Evolutionary conservation across 805 yeast genomes (phyloP), one percentile per base, ranked within the genome.

Genomic region (Cyberlindnera maritima): DNA sequence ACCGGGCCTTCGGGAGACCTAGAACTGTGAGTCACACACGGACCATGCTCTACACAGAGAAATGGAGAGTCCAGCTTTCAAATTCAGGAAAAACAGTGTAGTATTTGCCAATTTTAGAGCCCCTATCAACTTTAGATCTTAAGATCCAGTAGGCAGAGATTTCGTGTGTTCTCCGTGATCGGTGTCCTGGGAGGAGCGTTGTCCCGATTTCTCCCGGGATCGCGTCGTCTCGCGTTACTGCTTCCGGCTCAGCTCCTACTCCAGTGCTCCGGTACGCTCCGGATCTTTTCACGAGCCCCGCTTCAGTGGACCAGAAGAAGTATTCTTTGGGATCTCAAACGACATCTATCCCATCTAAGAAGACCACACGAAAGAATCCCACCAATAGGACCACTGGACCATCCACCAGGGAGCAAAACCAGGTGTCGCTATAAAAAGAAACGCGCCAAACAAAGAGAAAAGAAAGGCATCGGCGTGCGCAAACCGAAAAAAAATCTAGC

Each of bases 261-360:
- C 41, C 41, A 12, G 19, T 32, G 12, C 43, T 31, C 43, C 43
- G 43, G 43, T 25, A 39, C 26, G 17, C 21, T 39, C 43, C 43
- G 43, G 26, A 36, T 5, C 13, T 6, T 11, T 13, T 28, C 13
- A 11, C n/a, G n/a, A 28, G 31, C 31, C 31, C 31, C 31, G 31
- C 31, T 28, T 28, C 31, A 4, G 5, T 28, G 7, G 31, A 14
- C 13, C 35, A 15, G 35, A 32, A 9, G 18, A 6, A 32, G 35
- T 21, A 9, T 21, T 9, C 9, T 21, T 9, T 21, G 25, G 25
- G 9, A 6, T 5, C 25, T 21, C 8, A 9, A 21, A 21, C 5
- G 25, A 21, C 25, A 21, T 21, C 25, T 21, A 32, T 19, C 14
- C 19, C 18, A 11, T 6, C 35, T 3, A 11, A 11, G n/a, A 17